Percentiles rank a stretch among this genome's conserved stretches.
phyloP scores from a whole-genome alignment of 2,329 filamentous ascomycete genomes.

The Exophiala bonariae region DNA sequence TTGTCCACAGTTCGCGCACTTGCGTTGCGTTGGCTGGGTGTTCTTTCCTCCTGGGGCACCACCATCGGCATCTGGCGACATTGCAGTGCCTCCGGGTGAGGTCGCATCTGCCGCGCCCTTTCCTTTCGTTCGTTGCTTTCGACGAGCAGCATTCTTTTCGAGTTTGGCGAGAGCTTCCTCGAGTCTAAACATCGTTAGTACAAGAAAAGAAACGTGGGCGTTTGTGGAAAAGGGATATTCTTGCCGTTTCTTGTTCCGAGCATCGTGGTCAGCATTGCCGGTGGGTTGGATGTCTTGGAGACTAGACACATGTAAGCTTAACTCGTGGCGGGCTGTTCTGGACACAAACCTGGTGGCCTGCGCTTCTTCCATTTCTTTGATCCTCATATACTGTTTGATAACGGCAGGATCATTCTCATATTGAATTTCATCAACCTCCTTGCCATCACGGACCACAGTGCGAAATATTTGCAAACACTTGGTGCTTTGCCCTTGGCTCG shows the following conservation, averaged over 20 bases:
- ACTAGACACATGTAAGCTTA: slow-evolving; percentile 16
- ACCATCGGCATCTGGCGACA: slow-evolving; percentile 46
- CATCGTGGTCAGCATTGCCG: slow-evolving; percentile 66
- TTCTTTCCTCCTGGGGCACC: slow-evolving; percentile 64
- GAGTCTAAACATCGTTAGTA: slow-evolving; percentile 48
- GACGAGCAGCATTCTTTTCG: slow-evolving; percentile 73
- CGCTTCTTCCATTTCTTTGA: slow-evolving; percentile 69
- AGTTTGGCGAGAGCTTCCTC: slow-evolving; percentile 48
- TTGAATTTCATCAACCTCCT: slow-evolving; percentile 60
- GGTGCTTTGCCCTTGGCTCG: slow-evolving; percentile 65
- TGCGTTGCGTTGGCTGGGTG: slow-evolving; percentile 64
- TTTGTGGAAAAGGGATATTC: not conserved
- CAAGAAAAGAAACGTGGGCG: slow-evolving; percentile 23
- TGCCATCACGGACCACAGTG: slow-evolving; percentile 61
- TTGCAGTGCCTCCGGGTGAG: slow-evolving; percentile 33
- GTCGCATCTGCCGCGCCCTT: slow-evolving; percentile 20
- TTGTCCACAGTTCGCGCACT: slow-evolving; percentile 96
- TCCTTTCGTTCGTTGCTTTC: slow-evolving; percentile 59
- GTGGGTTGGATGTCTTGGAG: slow-evolving; percentile 51
- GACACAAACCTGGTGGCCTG: slow-evolving; percentile 69
- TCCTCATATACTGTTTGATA: slow-evolving; percentile 83
- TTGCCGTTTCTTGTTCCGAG: slow-evolving; percentile 60
- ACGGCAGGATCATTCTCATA: slow-evolving; percentile 76
- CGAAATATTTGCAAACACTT: slow-evolving; percentile 61
- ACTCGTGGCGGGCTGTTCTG: not conserved